Evolutionary conservation across 2,329 filamentous ascomycete genomes (phyloP), one percentile per base, ranked within the genome.

Genomic region (Aspergillus sergii): DNA sequence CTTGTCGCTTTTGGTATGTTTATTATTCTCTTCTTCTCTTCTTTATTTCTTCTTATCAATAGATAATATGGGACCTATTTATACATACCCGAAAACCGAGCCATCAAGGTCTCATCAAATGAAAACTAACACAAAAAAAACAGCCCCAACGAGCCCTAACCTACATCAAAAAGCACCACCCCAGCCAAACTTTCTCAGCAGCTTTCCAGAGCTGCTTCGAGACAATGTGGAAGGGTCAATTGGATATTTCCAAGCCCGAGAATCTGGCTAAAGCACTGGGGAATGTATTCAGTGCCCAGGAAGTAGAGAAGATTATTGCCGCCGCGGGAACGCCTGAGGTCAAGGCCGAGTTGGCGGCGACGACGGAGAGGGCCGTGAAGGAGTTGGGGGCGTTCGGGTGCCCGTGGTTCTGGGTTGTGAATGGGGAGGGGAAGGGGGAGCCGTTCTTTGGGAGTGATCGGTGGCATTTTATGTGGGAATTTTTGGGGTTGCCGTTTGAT

Each of bases 391-490:
- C 91, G 0, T 94, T 91, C 76, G 92, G 92, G 0, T 87, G 88
- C 57, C 92, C 92, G 1, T 94, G 91, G 91, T 82, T 91, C 64
- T 89, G 88, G 84, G 91, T 88, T 3, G 83, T 81, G 30, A 73
- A 72, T 62, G 62, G 64, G 1, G 75, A 84, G 65, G 89, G 89
- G 0, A 75, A 82, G 61, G 82, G 82, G 56, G 88, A 91, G 78
- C 86, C 89, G 0, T 92, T 93, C 74, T 94, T 94, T 76, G 91
- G 91, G 3, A 93, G 90, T 77, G 91, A 94, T 78, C 88, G 89
- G 75, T 77, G 76, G 51, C 71, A 75, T 56, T 90, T 86, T 69
- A 84, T 94, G 68, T 93, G 89, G 78, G 80, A 85, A 62, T 90
- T 86, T 72, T 74, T 93, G 51, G 88, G 82, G 0, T 69, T 93